Evolutionary conservation across 352 stramenopile genomes (phyloP), one percentile per base, ranked within the genome.

Genomic region (Phytophthora uliginosa): DNA sequence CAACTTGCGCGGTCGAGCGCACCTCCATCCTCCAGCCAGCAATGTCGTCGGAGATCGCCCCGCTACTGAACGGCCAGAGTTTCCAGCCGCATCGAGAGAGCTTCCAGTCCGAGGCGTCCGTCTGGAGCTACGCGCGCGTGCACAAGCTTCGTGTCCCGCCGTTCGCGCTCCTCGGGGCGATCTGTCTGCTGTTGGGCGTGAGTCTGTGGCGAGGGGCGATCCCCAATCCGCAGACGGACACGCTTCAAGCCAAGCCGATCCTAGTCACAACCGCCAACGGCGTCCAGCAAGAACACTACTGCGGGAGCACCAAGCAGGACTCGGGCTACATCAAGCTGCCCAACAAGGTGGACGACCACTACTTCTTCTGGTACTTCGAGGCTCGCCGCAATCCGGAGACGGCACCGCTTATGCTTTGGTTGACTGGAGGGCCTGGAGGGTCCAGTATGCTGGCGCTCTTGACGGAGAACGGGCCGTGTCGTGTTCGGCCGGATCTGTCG

Each of bases 331-430:
- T 92, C 51, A 78, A 83, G 63, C 74, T 92, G 2, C 66, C 82
- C 52, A 88, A 90, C 79, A 90, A 89, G 71, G 73, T 86, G 57
- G 83, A 89, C 59, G 84, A 91, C 68, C 66, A 92, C 45, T 93
- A 93, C 70, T 92, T 92, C 65, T 93, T 90, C 54, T 93, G 86
- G 86, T 91, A 85, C 73, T 89, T 88, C 60, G 82, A 90, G 70
- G 91, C 86, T 1, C 76, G 82, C 15, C 73, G 64, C n/a, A 61
- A 81, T 18, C 81, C 82, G 9, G 55, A 31, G 9, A 89, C 57
- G 1, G 86, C 89, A 59, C 86, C 86, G 13, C 72, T 92, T 0
- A 70, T 93, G 28, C 67, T 93, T 0, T 93, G 86, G 84, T 76
- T 93, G 54, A 90, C 82, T 33, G 85, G 83, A 40, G 85, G 83